These are phyloP conservation scores for Pythium phragmiticola DNA, from an alignment of 352 stramenopile genomes.

Conservation along the genomic window DNA sequence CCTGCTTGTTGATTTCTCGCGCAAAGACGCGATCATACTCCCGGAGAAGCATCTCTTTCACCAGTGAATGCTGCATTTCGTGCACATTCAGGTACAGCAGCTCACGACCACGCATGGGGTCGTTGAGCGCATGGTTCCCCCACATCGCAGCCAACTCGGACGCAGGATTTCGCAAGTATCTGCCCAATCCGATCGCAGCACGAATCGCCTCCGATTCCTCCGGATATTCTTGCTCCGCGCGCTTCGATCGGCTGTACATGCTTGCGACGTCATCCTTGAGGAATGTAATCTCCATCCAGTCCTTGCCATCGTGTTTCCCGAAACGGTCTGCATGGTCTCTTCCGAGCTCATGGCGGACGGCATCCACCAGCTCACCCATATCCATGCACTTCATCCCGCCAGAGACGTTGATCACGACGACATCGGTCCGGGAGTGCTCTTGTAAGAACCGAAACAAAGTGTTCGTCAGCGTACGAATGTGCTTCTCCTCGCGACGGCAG, in stretches of 20 bases:
- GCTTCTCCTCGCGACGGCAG: conserved; percentile 73
- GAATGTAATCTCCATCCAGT: conserved; percentile 88
- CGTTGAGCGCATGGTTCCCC: conserved; percentile 77
- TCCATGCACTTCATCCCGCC: conserved; percentile 89
- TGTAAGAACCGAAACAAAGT: conserved; percentile 81
- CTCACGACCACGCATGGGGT: conserved; percentile 75
- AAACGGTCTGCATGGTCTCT: conserved; percentile 69
- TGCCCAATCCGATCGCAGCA: conserved; percentile 70
- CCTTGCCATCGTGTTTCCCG: conserved; percentile 70
- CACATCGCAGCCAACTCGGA: conserved; percentile 87
- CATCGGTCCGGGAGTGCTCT: conserved; percentile 77
- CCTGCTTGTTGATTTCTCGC: conserved; percentile 85
- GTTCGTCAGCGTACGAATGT: conserved; percentile 71
- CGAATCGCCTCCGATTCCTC: conserved; percentile 82
- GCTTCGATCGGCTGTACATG: conserved; percentile 88
- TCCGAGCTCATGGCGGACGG: conserved; percentile 70
- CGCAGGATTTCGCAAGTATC: conserved; percentile 82
- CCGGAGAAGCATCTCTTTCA: conserved; percentile 81
- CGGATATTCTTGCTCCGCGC: conserved; percentile 79
- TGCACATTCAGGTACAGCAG: conserved; percentile 86
- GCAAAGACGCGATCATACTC: conserved; percentile 88
- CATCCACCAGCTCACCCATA: conserved; percentile 86
- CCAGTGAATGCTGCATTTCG: conserved; percentile 82
- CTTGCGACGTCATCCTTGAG: conserved; percentile 87
- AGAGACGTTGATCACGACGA: conserved; percentile 89